These are phyloP conservation scores for Phaeodactylum tricornutum DNA, from an alignment of 108 stramenopile species.

Conservation along the genomic window DNA sequence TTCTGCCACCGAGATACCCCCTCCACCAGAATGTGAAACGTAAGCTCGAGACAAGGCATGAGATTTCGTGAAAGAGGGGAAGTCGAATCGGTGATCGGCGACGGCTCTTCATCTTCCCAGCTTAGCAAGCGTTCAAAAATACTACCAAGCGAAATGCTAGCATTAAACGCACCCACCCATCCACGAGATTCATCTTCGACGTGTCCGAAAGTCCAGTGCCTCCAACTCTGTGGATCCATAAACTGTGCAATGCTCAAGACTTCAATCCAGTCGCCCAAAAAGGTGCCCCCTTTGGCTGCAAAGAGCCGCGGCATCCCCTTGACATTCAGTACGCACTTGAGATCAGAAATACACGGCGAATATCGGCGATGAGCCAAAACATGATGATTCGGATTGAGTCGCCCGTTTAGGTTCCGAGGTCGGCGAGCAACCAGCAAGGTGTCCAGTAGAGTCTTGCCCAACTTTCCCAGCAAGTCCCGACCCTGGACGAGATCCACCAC, in stretches of 20 bases:
- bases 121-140: conserved; percentile 67
- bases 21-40: conserved; percentile 37
- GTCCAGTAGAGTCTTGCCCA: conserved; percentile 52
- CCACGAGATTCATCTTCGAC: conserved; percentile 73
- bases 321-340: conserved; percentile 90
- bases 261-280: conserved; percentile 53
- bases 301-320: conserved; percentile 83
- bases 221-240: conserved; percentile 75
- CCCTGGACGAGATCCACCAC: conserved; percentile 70
- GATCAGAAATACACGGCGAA: conserved; percentile 80
- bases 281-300: conserved; percentile 22
- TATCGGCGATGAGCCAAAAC: conserved; percentile 81
- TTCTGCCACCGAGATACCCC: conserved; percentile 62
- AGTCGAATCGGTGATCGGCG: conserved; percentile 38
- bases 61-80: conserved; percentile 45
- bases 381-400: conserved; percentile 57
- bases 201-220: conserved; percentile 55
- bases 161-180: conserved; percentile 93
- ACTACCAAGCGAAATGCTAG: conserved; percentile 69
- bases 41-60: conserved; percentile 52
- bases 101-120: conserved; percentile 57
- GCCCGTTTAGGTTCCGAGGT: conserved; percentile 6
- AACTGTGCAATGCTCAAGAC: conserved; percentile 61
- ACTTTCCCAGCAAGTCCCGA: conserved; percentile 51
- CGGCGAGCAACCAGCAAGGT: conserved; percentile 39